A percentile compares a stretch with the other conserved stretches of the same genome.
Evolutionary conservation across 2,329 filamentous ascomycete species (phyloP).

Genomic region (Aspergillus arachidicola): DNA sequence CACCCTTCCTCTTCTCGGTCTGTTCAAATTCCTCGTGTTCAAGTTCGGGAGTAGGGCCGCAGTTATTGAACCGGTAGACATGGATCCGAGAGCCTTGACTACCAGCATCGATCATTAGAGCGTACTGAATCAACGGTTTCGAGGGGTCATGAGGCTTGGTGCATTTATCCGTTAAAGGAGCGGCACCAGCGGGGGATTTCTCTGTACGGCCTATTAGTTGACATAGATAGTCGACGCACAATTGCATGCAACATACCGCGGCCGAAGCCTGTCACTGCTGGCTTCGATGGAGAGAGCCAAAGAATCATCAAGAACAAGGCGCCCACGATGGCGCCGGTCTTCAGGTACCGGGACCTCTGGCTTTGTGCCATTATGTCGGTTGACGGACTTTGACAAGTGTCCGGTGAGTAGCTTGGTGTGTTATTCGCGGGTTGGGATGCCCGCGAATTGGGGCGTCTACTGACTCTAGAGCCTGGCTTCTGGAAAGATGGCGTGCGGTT

Average conservation of each 20-base stretch:
- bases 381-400: slow-evolving; percentile 38
- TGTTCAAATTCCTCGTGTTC: slow-evolving; percentile 92
- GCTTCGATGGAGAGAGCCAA: slow-evolving; percentile 51
- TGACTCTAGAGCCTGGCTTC: slow-evolving; percentile 47
- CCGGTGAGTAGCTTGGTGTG: slow-evolving; percentile 47
- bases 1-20: slow-evolving; percentile 81
- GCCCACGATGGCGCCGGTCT: slow-evolving; percentile 62
- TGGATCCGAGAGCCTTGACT: slow-evolving; percentile 98
- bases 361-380: slow-evolving; percentile 62
- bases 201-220: slow-evolving; percentile 21
- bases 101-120: slow-evolving; percentile 97
- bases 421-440: slow-evolving; percentile 42
- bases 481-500: slow-evolving; percentile 58
- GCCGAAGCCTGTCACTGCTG: slow-evolving; percentile 26
- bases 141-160: slow-evolving; percentile 79
- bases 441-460: slow-evolving; percentile 58
- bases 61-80: slow-evolving; percentile 99
- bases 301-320: slow-evolving; percentile 61
- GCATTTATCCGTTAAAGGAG: slow-evolving; percentile 72
- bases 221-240: neutral
- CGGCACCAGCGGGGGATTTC: slow-evolving; percentile 24
- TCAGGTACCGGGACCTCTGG: slow-evolving; percentile 62
- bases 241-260: slow-evolving; percentile 24
- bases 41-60: slow-evolving; percentile 89
- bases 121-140: slow-evolving; percentile 95